These are phyloP conservation scores for Astrocystis sublimbata DNA, from an alignment of 495 filamentous ascomycete species.

Conservation along the genomic window DNA sequence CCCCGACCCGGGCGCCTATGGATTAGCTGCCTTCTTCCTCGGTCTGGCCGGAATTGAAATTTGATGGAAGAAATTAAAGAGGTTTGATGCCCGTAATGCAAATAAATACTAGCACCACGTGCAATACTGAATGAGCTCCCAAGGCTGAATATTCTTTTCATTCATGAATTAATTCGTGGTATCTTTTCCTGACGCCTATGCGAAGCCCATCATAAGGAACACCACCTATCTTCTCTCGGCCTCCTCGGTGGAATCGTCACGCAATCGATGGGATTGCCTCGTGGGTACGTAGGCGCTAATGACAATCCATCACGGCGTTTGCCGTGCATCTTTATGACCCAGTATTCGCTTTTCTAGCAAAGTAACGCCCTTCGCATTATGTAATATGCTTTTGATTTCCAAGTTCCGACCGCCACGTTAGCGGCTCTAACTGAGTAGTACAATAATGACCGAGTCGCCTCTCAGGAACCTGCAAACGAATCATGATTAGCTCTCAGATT, in stretches of 20 bases:
- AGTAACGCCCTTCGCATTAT: background rate
- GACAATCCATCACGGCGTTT: background rate
- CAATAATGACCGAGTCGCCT: slow-evolving; percentile 91
- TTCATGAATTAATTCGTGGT: slow-evolving; percentile 20
- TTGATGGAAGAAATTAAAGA: too few species aligned
- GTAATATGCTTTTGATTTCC: slow-evolving; percentile 1
- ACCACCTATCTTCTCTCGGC: slow-evolving; percentile 5
- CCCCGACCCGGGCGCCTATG: slow-evolving; percentile 90
- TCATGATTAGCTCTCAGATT: slow-evolving; percentile 17
- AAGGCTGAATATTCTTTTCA: slow-evolving; percentile 12
- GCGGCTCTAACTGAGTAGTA: slow-evolving; percentile 70
- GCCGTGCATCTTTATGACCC: background rate
- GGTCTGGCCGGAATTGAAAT: slow-evolving; percentile 61
- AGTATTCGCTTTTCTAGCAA: background rate
- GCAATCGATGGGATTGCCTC: slow-evolving; percentile 15
- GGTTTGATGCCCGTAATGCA: slow-evolving; percentile 28
- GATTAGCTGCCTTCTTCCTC: slow-evolving; percentile 74
- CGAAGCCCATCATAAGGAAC: slow-evolving; percentile 16
- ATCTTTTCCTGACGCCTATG: slow-evolving; percentile 22
- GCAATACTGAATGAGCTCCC: background rate
- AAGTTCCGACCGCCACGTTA: background rate
- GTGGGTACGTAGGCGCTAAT: background rate
- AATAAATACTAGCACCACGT: slow-evolving; percentile 10
- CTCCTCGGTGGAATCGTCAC: background rate
- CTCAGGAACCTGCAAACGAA: slow-evolving; percentile 72